Evolutionary conservation across 345 rosid species (phyloP).

Genomic region (Acer yangbiense): DNA sequence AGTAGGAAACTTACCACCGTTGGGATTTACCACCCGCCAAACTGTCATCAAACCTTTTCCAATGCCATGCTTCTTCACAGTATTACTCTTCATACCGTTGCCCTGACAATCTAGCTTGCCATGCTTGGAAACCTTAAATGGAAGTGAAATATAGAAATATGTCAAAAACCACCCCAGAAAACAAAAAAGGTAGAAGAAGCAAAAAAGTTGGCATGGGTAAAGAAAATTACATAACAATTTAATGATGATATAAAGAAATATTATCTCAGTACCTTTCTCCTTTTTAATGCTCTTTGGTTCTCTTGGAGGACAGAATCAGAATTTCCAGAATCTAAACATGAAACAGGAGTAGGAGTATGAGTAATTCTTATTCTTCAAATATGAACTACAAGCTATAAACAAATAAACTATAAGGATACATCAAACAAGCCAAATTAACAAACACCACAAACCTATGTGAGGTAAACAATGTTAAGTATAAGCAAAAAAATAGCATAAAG

Average conservation of each 20-base stretch:
- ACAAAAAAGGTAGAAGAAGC: conserved; percentile 1
- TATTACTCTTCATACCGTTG: conserved; percentile 27
- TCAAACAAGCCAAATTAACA: neutral
- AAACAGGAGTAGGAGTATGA: conserved; percentile 18
- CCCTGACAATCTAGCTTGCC: conserved; percentile 24
- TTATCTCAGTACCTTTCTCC: conserved; percentile 64
- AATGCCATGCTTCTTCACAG: conserved; percentile 76
- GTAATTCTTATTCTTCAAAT: neutral
- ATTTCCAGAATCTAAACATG: conserved; percentile 48
- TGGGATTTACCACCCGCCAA: conserved; percentile 76
- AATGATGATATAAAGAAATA: conserved; percentile 6
- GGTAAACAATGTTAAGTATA: neutral
- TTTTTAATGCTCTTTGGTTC: conserved; percentile 44
- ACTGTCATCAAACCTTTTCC: conserved; percentile 97
- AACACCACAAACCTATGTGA: neutral
- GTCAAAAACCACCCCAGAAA: conserved; percentile 12
- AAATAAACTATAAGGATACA: neutral
- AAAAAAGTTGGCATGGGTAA: neutral
- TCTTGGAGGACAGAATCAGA: conserved; percentile 36
- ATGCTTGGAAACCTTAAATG: conserved; percentile 37
- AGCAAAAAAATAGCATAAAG: neutral
- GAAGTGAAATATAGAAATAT: conserved; percentile 14
- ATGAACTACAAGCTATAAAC: neutral
- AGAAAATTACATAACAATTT: conserved; percentile 1
- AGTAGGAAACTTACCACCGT: conserved; percentile 53